Conservation (phyloP, 2,329 filamentous ascomycete genomes). For the Dothidotthia symphoricarpi region DNA sequence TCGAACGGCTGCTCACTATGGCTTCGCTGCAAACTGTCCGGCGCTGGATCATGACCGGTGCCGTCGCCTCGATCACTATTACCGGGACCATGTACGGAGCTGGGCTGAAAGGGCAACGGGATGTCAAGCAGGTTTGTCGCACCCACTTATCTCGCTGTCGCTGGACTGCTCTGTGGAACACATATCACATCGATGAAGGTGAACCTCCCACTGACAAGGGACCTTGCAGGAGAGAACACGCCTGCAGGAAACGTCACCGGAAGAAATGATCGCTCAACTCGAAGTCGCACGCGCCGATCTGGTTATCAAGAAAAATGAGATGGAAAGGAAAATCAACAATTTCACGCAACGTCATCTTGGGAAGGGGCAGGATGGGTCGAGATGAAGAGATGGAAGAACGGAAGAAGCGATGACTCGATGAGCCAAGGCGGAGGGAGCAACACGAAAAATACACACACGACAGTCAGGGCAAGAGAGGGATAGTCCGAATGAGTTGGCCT, state of each 20-base stretch:
- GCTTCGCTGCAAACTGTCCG: constrained; percentile 40
- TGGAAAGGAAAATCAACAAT: constrained; percentile 56
- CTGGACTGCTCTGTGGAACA: too few relatives aligned
- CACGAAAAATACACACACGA: too few relatives aligned
- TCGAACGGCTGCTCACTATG: constrained; percentile 12
- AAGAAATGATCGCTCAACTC: constrained; percentile 57
- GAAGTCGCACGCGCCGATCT: constrained; percentile 52
- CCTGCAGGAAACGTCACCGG: constrained; percentile 50
- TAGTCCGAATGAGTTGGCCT: too few relatives aligned
- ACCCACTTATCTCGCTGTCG: not conserved
- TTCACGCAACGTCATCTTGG: constrained; percentile 19
- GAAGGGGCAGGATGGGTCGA: constrained; percentile 12
- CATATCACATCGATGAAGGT: too few relatives aligned
- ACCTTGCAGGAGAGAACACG: constrained; percentile 45
- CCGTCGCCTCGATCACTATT: constrained; percentile 57
- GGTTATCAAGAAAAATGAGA: constrained; percentile 50
- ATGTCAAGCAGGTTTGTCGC: constrained; percentile 52
- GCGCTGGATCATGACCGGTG: constrained; percentile 54
- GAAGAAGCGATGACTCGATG: too few relatives aligned
- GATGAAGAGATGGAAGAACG: constrained; percentile 7
- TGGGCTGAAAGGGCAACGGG: constrained; percentile 54
- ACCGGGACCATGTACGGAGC: constrained; percentile 61
- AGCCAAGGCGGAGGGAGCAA: too few relatives aligned
- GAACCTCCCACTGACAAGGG: not conserved
- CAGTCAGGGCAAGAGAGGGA: too few relatives aligned